phyloP scores from a whole-genome alignment of 805 yeast species.

The Pichia nanzhaoensis region DNA sequence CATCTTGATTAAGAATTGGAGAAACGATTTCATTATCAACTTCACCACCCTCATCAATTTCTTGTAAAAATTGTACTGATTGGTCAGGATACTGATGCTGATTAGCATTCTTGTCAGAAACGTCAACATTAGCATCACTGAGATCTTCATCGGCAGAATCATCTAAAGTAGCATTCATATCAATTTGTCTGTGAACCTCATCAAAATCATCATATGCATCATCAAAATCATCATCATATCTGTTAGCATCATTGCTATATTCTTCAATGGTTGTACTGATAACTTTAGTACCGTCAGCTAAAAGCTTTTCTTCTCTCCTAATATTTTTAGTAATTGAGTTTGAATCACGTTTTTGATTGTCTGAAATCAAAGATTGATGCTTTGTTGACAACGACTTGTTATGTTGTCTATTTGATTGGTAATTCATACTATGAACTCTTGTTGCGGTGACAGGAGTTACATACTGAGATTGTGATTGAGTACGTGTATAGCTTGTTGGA shows the following conservation, averaged over 20 bases:
- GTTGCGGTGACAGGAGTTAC: too few species aligned
- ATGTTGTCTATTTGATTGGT: neutral
- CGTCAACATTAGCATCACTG: conserved; percentile 1
- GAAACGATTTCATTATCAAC: conserved; percentile 13
- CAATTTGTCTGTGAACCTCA: conserved; percentile 5
- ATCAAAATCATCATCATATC: conserved; percentile 3
- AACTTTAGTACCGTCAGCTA: conserved; percentile 15
- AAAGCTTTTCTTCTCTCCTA: conserved; percentile 10
- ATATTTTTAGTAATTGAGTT: conserved; percentile 9
- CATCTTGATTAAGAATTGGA: too few species aligned
- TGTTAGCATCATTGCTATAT: conserved; percentile 21
- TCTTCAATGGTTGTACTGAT: conserved; percentile 15
- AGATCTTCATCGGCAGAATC: neutral
- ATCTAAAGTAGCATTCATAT: conserved; percentile 9
- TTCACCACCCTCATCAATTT: conserved; percentile 8
- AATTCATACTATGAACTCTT: neutral
- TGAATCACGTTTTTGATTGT: neutral
- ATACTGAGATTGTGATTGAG: neutral
- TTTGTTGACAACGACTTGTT: too few species aligned
- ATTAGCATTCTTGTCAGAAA: neutral
- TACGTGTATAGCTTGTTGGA: neutral
- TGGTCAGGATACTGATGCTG: neutral
- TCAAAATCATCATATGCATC: conserved; percentile 9
- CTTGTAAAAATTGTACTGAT: neutral
- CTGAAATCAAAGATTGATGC: too few species aligned